phyloP scores from a whole-genome alignment of 1,139 yeast species.

The Suhomyces wounanorum region DNA sequence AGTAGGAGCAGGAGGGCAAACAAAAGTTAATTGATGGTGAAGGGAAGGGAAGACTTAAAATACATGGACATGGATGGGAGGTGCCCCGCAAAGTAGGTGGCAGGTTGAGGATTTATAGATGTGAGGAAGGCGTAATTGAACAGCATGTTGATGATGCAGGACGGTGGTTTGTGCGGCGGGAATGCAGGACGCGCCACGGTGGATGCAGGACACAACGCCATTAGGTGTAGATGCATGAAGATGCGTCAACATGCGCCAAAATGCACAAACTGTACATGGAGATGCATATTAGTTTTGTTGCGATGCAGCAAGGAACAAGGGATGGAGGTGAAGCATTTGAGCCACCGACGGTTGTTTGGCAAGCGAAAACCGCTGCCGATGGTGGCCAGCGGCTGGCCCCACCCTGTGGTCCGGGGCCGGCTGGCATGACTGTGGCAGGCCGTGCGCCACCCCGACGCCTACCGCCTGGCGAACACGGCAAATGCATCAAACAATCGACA shows the following conservation, averaged over 20 bases:
- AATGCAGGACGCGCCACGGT: neutral
- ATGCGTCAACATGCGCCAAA: neutral
- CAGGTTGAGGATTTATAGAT: neutral
- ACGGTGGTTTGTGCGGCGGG: constrained; percentile 1
- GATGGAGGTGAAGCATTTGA: neutral
- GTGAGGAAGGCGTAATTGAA: constrained; percentile 2
- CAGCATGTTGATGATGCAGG: constrained; percentile 1
- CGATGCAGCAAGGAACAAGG: neutral
- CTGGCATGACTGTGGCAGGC: neutral
- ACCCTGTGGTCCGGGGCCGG: no score
- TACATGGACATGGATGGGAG: neutral
- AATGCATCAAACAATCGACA: neutral
- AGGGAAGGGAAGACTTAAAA: neutral
- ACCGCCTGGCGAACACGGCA: neutral
- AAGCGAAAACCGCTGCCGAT: no score
- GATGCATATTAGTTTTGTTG: neutral
- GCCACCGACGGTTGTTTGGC: no score
- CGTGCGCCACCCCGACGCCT: neutral
- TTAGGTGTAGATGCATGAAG: neutral
- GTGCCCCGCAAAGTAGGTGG: neutral
- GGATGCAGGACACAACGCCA: neutral
- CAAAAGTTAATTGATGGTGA: neutral
- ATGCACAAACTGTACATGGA: neutral
- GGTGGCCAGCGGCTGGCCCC: no score
- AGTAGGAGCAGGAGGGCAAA: neutral